Percentiles rank a stretch among this genome's conserved stretches.
Evolutionary conservation across 805 yeast genomes (phyloP).

Genomic region (Saccharomycopsis sp.): DNA sequence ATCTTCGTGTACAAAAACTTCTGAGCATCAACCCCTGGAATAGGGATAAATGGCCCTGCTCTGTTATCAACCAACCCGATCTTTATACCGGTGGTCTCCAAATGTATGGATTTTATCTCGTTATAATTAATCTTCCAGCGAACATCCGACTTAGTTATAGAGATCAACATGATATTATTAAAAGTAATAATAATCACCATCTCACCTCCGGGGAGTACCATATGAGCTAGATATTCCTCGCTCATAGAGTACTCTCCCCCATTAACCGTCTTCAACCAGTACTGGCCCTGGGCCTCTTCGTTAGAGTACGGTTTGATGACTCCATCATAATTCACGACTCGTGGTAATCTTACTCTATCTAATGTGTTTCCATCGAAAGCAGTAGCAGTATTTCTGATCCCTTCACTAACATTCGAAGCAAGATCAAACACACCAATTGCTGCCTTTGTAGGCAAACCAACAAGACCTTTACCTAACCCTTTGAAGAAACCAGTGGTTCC

Average conservation of each 20-base stretch:
- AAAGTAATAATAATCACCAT: constrained; percentile 70
- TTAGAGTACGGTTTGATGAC: constrained; percentile 68
- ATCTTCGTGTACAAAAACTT: constrained; percentile 64
- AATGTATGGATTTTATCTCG: constrained; percentile 59
- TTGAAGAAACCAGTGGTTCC: constrained; percentile 91
- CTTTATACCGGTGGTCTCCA: constrained; percentile 74
- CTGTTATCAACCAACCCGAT: constrained; percentile 51
- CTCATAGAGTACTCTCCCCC: constrained; percentile 63
- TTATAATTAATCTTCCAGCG: constrained; percentile 70
- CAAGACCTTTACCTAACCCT: constrained; percentile 91
- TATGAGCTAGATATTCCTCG: constrained; percentile 81
- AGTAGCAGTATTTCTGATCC: constrained; percentile 87
- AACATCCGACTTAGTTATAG: constrained; percentile 50
- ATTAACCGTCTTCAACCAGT: constrained; percentile 76
- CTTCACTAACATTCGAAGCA: constrained; percentile 89
- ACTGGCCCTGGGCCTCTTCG: constrained; percentile 91
- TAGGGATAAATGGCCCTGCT: constrained; percentile 72
- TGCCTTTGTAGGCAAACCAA: constrained; percentile 94
- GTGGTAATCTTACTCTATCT: constrained; percentile 75
- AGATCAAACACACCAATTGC: constrained; percentile 92
- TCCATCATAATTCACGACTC: constrained; percentile 65
- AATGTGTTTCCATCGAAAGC: constrained; percentile 76
- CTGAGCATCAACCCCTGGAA: constrained; percentile 60
- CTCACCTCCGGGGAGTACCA: constrained; percentile 75
- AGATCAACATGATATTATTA: constrained; percentile 60